Evolutionary conservation across 2,329 filamentous ascomycete species (phyloP).

Genomic region (Exophiala bonariae): DNA sequence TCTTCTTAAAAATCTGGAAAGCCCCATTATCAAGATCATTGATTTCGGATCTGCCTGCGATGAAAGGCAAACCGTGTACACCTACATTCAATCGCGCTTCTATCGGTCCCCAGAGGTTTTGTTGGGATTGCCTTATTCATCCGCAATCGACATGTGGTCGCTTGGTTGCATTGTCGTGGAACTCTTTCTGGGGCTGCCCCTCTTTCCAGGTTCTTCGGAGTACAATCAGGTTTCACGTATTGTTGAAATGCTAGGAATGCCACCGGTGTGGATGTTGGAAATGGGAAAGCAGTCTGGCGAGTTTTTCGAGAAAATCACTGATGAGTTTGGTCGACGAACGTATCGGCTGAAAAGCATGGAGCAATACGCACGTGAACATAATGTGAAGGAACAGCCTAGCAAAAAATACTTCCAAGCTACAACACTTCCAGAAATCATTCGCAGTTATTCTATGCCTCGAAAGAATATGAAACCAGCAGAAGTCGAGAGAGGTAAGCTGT

Average conservation of each 20-base stretch:
- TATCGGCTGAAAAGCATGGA: constrained; percentile 97
- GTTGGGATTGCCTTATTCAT: constrained; percentile 93
- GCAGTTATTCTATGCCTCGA: constrained; percentile 94
- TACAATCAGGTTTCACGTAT: constrained; percentile 98
- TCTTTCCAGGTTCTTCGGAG: constrained; percentile 96
- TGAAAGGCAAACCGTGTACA: constrained; percentile 97
- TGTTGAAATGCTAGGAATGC: constrained; percentile 95
- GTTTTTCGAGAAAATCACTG: constrained; percentile 90
- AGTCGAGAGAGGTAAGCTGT: constrained; percentile 80
- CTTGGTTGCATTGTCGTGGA: constrained; percentile 97
- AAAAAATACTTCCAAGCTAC: constrained; percentile 99
- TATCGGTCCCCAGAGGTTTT: constrained; percentile 96
- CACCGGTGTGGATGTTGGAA: constrained; percentile 98
- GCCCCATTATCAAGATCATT: constrained; percentile 99
- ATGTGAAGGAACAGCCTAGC: constrained; percentile 96
- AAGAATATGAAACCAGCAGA: constrained; percentile 99
- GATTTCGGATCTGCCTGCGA: constrained; percentile 99
- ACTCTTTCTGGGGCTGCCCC: constrained; percentile 86
- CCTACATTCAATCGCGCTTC: constrained; percentile 97
- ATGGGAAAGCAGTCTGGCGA: constrained; percentile 97
- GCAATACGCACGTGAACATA: constrained; percentile 92
- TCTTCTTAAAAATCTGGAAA: constrained; percentile 94
- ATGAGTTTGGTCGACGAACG: constrained; percentile 88
- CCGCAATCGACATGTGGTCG: constrained; percentile 99
- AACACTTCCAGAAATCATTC: constrained; percentile 93